These are phyloP conservation scores for Asterella californica DNA, from an alignment of 225 moss, liverwort and hornwort genomes.

Conservation along the genomic window DNA sequence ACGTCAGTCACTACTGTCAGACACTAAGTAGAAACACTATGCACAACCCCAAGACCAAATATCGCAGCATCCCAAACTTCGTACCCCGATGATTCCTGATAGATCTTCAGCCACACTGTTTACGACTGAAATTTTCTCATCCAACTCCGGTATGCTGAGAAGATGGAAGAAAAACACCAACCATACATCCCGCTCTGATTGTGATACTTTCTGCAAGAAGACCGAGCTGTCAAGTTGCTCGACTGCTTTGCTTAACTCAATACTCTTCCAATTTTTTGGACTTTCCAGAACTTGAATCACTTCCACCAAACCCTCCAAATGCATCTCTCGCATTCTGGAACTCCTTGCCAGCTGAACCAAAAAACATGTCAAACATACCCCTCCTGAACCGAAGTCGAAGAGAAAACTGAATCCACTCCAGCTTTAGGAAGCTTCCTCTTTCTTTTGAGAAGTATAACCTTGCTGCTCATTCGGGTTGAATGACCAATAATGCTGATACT, in stretches of 20 bases:
- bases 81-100: slow-evolving; percentile 33
- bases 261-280: slow-evolving; percentile 1
- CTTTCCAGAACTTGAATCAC: slow-evolving; percentile 8
- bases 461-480: slow-evolving; percentile 2
- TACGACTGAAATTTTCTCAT: slow-evolving; percentile 20
- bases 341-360: slow-evolving; percentile 36
- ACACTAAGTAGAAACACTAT: no score
- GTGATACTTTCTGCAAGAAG: slow-evolving; percentile 33
- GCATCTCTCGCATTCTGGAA: slow-evolving; percentile 29
- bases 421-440: slow-evolving; percentile 17
- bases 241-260: slow-evolving; percentile 23
- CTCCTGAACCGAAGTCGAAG: slow-evolving; percentile 28
- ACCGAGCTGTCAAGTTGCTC: slow-evolving; percentile 23
- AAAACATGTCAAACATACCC: slow-evolving; percentile 33
- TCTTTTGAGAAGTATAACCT: background rate
- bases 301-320: slow-evolving; percentile 25
- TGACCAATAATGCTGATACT: slow-evolving; percentile 21
- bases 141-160: slow-evolving; percentile 9
- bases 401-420: slow-evolving; percentile 39
- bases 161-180: slow-evolving; percentile 35
- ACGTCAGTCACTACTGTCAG: slow-evolving; percentile 6
- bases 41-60: background rate
- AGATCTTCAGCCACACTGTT: slow-evolving; percentile 33
- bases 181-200: slow-evolving; percentile 37
- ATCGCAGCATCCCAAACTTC: background rate